Base-by-base conservation (phyloP, 2,329 filamentous ascomycete species). In the Parastagonospora nodorum region DNA sequence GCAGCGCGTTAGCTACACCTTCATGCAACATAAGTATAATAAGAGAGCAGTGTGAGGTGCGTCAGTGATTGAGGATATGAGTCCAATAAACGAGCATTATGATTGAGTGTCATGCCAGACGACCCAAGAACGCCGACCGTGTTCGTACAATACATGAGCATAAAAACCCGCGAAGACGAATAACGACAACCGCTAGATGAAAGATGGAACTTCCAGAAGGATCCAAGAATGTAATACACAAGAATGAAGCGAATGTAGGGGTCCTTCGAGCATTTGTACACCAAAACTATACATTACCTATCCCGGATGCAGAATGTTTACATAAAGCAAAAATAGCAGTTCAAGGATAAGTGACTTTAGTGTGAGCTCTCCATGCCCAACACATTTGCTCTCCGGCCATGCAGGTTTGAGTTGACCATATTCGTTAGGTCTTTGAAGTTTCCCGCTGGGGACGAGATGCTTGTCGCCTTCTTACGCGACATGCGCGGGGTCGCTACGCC, bases 361-460 rank as follows among this genome's bases (percentile, higher is more conserved):
- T 72, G 69, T 42, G 67, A 70, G 56, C 74, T 77, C 55, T 79
- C 77, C 36, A 78, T 69, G 6, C 76, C 75, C 33, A 80, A 64
- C 44, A 79, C 75, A 45, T 76, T 77, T 10, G 74, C 76, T 28
- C 74, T 72, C 51, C 74, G 72, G 30, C 77, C 77, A 36, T 79
- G 77, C 16, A 79, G 60, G 45, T 75, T 77, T 51, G 76, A 75
- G 45, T 77, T 76, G 38, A 79, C 74, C 55, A 75, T 74, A 53
- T 77, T 77, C 30, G 75, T 70, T 33, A 79, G 60, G 15, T 75
- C 76, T 61, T 78, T 78, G 55, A 77, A 64, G 42, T 74, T 77
- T 12, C 70, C 70, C 8, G 71, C 69, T 2, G 71, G 63, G 4
- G 70, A 70, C 38, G 71, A 69, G 19, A 73, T 68, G 49, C 73